A percentile compares a stretch with the other conserved stretches of the same genome.
phyloP scores from a whole-genome alignment of 441 rosid genomes.

The Adansonia rubrostipa region DNA sequence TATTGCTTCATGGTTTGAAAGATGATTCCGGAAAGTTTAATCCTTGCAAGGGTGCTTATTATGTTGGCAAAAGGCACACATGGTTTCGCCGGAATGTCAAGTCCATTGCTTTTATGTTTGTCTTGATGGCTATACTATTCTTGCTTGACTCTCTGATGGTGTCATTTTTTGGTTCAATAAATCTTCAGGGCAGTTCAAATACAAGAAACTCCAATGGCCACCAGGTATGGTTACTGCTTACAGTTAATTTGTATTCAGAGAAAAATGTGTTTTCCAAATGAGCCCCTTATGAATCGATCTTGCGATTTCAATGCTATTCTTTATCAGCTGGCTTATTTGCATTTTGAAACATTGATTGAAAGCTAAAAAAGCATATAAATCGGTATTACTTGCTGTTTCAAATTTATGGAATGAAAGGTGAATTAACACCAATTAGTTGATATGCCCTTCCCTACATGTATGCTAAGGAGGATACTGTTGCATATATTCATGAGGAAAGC shows the following conservation, averaged over 20 bases:
- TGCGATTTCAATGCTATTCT: too few species aligned
- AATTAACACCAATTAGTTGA: constrained; percentile 2
- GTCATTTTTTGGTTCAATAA: constrained; percentile 57
- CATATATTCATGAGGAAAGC: constrained; percentile 36
- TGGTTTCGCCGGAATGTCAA: constrained; percentile 62
- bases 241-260: neutral
- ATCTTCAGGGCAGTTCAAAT: constrained; percentile 42
- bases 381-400: neutral
- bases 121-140: constrained; percentile 52
- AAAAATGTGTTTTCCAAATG: neutral
- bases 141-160: constrained; percentile 70
- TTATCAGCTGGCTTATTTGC: neutral
- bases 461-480: constrained; percentile 39
- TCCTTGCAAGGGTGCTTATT: constrained; percentile 44
- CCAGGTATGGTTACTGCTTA: constrained; percentile 46
- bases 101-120: constrained; percentile 52
- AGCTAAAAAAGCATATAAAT: neutral
- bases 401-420: neutral
- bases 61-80: constrained; percentile 53
- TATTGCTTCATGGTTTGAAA: constrained; percentile 50
- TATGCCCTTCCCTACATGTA: constrained; percentile 17
- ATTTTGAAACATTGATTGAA: neutral
- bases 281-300: neutral
- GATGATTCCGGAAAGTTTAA: constrained; percentile 53
- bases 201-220: constrained; percentile 29